Conservation (phyloP, 208 protist species). For the Crithidia sp. region DNA sequence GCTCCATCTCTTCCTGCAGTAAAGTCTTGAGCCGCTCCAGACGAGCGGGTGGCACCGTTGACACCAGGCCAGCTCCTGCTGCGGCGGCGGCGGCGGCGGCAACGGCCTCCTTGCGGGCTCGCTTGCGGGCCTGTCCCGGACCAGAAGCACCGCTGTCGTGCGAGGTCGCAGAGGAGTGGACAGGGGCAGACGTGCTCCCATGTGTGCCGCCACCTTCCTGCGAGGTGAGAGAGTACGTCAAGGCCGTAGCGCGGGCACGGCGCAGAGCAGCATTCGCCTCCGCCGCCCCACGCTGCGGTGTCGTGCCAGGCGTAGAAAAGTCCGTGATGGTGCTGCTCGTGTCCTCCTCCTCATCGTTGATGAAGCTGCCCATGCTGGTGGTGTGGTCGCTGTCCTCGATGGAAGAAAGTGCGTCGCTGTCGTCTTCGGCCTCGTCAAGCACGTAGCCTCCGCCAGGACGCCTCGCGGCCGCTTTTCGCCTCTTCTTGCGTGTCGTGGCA, state of each 20-base stretch:
- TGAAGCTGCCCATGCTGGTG: constrained; percentile 29
- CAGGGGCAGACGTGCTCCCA: too few species aligned
- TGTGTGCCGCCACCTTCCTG: too few species aligned
- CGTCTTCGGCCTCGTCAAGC: constrained; percentile 33
- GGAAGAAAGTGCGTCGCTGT: constrained; percentile 16
- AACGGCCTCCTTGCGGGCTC: constrained; percentile 17
- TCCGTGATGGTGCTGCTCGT: constrained; percentile 18
- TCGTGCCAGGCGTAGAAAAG: constrained; percentile 13
- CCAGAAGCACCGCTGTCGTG: background rate
- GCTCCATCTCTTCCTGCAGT: constrained; percentile 69
- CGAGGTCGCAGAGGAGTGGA: background rate
- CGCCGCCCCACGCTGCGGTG: background rate
- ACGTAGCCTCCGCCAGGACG: constrained; percentile 33
- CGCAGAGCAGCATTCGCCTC: background rate
- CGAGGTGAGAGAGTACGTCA: background rate
- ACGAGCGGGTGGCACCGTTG: constrained; percentile 47
- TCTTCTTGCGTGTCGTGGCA: constrained; percentile 3
- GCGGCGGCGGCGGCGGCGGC: background rate
- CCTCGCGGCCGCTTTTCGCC: background rate
- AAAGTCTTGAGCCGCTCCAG: constrained; percentile 57
- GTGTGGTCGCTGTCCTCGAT: constrained; percentile 20
- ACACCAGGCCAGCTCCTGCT: constrained; percentile 1
- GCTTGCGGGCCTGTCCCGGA: constrained; percentile 17
- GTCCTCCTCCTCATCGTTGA: constrained; percentile 23
- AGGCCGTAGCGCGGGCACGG: background rate